A percentile compares a stretch with the other conserved stretches of the same genome.
Conservation (phyloP, 2,329 filamentous ascomycete species). For the Aureobasidium melanogenum region DNA sequence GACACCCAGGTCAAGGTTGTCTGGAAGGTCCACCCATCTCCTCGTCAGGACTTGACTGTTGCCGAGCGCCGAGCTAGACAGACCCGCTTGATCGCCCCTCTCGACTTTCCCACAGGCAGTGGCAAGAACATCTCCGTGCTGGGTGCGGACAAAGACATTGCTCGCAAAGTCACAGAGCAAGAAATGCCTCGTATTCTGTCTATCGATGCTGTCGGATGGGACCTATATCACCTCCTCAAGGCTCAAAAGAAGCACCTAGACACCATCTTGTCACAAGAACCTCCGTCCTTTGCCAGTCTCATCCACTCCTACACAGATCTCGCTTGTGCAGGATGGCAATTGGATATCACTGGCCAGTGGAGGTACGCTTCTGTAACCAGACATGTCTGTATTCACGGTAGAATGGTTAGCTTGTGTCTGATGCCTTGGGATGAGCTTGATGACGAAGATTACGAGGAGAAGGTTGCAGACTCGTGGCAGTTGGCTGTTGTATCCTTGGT, state of each 20-base stretch:
- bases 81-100: not conserved
- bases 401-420: not conserved
- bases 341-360: not conserved
- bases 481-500: not conserved
- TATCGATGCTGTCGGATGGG: not conserved
- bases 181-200: not conserved
- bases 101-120: not conserved
- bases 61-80: not conserved
- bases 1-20: not conserved
- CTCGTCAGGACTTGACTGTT: not conserved
- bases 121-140: not conserved
- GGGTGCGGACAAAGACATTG: not conserved
- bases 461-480: not conserved
- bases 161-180: not conserved
- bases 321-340: not conserved
- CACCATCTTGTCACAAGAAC: not conserved
- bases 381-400: not conserved
- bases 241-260: not conserved
- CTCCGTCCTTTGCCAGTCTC: not conserved
- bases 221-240: not conserved
- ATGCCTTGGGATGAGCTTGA: not conserved
- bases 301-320: not conserved
- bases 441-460: not conserved
- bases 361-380: not conserved
- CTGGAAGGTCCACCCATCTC: not conserved